These are phyloP conservation scores for Coemansia sp. DNA, from an alignment of 192 early-diverging fungal genomes.

Conservation along the genomic window DNA sequence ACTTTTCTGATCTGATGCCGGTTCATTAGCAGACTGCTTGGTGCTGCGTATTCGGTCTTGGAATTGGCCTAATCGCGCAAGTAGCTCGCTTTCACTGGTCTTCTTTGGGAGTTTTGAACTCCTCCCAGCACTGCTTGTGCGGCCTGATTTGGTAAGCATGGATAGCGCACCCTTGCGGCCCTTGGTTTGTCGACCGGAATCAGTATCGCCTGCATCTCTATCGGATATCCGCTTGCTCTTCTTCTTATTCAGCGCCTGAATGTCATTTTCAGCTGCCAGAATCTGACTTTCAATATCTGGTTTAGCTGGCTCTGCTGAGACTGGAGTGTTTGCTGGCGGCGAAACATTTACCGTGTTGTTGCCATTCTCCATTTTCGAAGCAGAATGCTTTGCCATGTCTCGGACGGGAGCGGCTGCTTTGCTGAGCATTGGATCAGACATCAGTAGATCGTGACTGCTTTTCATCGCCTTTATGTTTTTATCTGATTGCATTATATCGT, in stretches of 20 bases:
- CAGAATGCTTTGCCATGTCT: not conserved
- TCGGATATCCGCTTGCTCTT: not conserved
- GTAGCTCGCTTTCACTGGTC: constrained; percentile 54
- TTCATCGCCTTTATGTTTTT: constrained; percentile 50
- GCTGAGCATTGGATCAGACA: constrained; percentile 33
- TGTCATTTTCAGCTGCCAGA: not conserved
- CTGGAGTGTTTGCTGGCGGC: not conserved
- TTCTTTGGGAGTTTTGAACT: constrained; percentile 21
- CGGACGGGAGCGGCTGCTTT: not conserved
- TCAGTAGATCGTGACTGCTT: constrained; percentile 76
- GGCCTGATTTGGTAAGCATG: constrained; percentile 22
- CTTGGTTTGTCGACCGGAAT: not conserved
- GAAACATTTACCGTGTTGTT: not conserved
- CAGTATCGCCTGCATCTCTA: not conserved
- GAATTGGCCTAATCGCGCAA: constrained; percentile 40
- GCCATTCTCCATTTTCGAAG: no score
- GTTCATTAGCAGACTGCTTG: constrained; percentile 32
- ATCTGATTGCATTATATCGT: constrained; percentile 5
- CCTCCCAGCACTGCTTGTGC: not conserved
- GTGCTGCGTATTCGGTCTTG: constrained; percentile 55
- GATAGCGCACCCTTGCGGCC: constrained; percentile 6
- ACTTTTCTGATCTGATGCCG: constrained; percentile 46
- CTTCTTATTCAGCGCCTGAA: not conserved
- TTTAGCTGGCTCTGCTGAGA: constrained; percentile 15
- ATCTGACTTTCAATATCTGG: constrained; percentile 5